A percentile compares a stretch with the other conserved stretches of the same genome.
These are phyloP conservation scores for Erysiphe pulchra DNA, from an alignment of 2,329 filamentous ascomycete genomes.

Conservation along the genomic window DNA sequence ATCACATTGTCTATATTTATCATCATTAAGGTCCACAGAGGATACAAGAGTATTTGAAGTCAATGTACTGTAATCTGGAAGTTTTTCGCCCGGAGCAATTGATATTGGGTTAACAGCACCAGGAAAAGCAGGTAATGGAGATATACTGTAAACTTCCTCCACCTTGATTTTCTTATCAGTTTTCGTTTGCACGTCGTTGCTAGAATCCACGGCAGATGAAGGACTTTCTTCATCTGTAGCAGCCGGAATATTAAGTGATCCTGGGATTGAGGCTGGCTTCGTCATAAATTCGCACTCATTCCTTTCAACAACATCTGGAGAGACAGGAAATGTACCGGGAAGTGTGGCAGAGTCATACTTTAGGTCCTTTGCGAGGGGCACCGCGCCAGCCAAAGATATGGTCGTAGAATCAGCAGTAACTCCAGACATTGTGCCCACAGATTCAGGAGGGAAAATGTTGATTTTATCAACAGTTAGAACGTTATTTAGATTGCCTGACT, in stretches of 20 bases:
- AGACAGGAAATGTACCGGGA: conserved; percentile 18
- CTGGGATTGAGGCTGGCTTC: conserved; percentile 8
- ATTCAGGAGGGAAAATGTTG: conserved; percentile 19
- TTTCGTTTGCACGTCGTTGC: background rate
- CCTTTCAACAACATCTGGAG: conserved; percentile 26
- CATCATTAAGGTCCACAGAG: no score
- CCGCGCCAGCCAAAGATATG: conserved; percentile 38
- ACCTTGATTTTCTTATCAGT: conserved; percentile 11
- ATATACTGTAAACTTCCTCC: conserved; percentile 26
- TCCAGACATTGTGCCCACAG: conserved; percentile 31
- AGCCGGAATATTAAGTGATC: no score
- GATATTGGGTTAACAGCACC: conserved; percentile 51
- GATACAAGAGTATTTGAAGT: conserved; percentile 36
- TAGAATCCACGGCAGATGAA: background rate
- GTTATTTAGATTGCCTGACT: conserved; percentile 76
- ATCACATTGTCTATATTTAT: no score
- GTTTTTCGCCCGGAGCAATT: no score
- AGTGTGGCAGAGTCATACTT: conserved; percentile 1
- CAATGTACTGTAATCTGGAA: conserved; percentile 30
- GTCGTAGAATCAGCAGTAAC: conserved; percentile 48
- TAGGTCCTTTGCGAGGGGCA: conserved; percentile 28
- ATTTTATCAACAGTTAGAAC: conserved; percentile 57
- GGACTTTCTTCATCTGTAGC: background rate
- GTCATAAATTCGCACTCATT: conserved; percentile 28
- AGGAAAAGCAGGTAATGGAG: conserved; percentile 34